Percentiles rank a stretch among this genome's conserved stretches.
phyloP scores from a whole-genome alignment of 1,284 basidiomycete species.

The Trichosporon sp. region DNA sequence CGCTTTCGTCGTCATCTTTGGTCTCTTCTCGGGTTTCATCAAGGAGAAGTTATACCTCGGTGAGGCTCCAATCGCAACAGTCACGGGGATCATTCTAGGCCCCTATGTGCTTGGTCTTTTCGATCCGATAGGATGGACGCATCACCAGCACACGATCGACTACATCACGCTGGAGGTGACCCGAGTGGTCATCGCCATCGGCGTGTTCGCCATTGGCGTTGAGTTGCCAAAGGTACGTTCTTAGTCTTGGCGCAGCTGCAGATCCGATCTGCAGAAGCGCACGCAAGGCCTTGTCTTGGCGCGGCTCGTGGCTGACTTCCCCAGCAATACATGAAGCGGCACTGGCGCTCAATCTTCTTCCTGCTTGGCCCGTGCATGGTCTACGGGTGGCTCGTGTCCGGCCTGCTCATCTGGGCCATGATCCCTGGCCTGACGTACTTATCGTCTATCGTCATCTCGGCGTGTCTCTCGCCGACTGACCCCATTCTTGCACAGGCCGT shows the following conservation, averaged over 20 bases:
- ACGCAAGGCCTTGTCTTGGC: neutral
- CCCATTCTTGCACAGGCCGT: constrained; percentile 62
- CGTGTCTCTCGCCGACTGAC: constrained; percentile 94
- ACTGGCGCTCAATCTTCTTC: constrained; percentile 85
- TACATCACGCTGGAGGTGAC: constrained; percentile 84
- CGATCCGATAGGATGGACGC: constrained; percentile 78
- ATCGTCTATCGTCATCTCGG: constrained; percentile 80
- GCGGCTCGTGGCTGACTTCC: neutral
- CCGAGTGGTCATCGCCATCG: constrained; percentile 91
- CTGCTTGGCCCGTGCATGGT: constrained; percentile 82
- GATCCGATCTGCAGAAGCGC: neutral
- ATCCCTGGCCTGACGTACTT: constrained; percentile 83
- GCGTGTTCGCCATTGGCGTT: constrained; percentile 97
- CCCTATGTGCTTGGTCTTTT: constrained; percentile 82
- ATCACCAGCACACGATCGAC: constrained; percentile 56
- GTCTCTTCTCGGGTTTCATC: constrained; percentile 82
- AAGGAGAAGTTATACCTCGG: constrained; percentile 93
- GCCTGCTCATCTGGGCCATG: constrained; percentile 77
- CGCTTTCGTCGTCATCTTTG: constrained; percentile 75
- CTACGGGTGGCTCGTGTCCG: constrained; percentile 83
- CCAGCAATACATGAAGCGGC: constrained; percentile 74
- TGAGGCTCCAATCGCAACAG: constrained; percentile 91
- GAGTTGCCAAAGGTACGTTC: constrained; percentile 70
- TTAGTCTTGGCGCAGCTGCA: neutral
- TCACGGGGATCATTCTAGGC: constrained; percentile 88